Conservation (phyloP, 441 rosid genomes). For the Populus hybrid region DNA sequence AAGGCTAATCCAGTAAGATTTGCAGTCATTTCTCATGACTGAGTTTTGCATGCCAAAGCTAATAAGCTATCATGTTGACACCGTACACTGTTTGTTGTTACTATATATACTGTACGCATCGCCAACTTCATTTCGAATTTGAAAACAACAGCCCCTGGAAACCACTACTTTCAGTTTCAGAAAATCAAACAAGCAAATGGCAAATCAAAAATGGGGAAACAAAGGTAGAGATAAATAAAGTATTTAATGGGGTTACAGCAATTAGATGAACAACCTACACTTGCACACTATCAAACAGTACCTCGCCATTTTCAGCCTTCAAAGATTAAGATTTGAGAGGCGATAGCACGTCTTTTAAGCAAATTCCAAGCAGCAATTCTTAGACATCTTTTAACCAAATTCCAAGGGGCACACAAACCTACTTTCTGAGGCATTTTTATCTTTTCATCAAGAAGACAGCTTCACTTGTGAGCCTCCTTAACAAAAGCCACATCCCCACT, state of each 20-base stretch:
- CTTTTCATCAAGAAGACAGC: conserved; percentile 3
- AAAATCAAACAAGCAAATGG: no score
- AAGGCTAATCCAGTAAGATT: no score
- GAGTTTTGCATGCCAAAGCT: no score
- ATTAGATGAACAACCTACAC: conserved; percentile 8
- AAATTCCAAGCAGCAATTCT: background rate
- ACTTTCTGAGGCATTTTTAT: background rate
- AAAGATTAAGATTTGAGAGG: background rate
- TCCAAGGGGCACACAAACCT: background rate
- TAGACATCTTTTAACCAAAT: background rate
- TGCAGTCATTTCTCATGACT: no score
- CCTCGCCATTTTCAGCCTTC: conserved; percentile 9
- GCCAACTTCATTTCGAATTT: no score
- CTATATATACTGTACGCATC: no score
- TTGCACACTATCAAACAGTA: conserved; percentile 3
- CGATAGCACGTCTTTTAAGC: background rate
- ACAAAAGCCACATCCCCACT: conserved; percentile 48
- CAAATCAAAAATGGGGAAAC: background rate
- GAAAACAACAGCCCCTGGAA: no score
- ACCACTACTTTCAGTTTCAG: no score
- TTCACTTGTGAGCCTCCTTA: conserved; percentile 39
- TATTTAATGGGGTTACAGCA: conserved; percentile 16
- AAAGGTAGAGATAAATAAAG: background rate
- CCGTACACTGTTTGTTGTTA: no score
- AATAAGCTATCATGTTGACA: no score